Conservation (phyloP, 805 yeast genomes). For the Cyberlindnera nakhonratchasimensis region DNA sequence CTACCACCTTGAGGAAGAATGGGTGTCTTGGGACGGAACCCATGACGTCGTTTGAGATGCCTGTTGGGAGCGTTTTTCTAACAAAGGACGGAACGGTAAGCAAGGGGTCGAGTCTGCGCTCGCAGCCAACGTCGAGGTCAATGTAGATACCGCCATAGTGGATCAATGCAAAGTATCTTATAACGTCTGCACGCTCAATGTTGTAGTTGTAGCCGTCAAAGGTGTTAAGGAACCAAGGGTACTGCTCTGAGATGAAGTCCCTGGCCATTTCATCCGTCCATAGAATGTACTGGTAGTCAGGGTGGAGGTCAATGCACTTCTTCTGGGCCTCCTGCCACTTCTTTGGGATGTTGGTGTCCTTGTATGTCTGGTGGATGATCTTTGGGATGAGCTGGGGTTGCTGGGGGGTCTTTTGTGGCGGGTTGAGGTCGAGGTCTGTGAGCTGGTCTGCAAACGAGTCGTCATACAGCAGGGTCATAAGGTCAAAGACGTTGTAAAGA, state of each 20-base stretch:
- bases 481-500: slow-evolving; percentile 61
- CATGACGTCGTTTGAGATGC: slow-evolving; percentile 91
- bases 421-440: slow-evolving; percentile 58
- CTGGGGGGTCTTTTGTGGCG: slow-evolving; percentile 38
- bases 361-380: slow-evolving; percentile 92
- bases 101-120: slow-evolving; percentile 72
- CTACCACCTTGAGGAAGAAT: slow-evolving; percentile 68
- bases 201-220: slow-evolving; percentile 78
- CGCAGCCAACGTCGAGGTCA: slow-evolving; percentile 88
- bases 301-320: slow-evolving; percentile 72
- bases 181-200: slow-evolving; percentile 87
- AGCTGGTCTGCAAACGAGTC: slow-evolving; percentile 65
- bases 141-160: slow-evolving; percentile 90
- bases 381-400: slow-evolving; percentile 70
- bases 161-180: slow-evolving; percentile 76
- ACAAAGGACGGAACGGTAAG: slow-evolving; percentile 82
- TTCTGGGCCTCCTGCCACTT: slow-evolving; percentile 77
- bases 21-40: slow-evolving; percentile 87
- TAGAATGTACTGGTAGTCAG: slow-evolving; percentile 80
- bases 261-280: slow-evolving; percentile 90
- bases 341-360: slow-evolving; percentile 72
- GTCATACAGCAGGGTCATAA: slow-evolving; percentile 71
- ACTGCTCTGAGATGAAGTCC: slow-evolving; percentile 72
- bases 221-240: slow-evolving; percentile 81
- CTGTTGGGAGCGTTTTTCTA: slow-evolving; percentile 84